These are phyloP conservation scores for Boechera divaricarpa DNA, from an alignment of 345 rosid genomes.

Conservation along the genomic window DNA sequence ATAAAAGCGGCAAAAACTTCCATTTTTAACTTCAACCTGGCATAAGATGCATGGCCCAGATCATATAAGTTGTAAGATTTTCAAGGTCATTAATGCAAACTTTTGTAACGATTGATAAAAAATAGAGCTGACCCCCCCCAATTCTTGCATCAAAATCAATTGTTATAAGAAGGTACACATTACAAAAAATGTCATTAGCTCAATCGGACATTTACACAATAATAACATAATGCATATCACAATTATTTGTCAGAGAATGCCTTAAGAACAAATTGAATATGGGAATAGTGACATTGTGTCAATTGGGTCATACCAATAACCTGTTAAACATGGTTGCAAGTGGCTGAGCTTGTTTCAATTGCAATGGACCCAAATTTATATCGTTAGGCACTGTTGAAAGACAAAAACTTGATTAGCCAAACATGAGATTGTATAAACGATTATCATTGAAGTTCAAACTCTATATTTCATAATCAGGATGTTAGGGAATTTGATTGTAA, in stretches of 20 bases:
- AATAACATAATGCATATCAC: conserved; percentile 14
- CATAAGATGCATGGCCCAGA: conserved; percentile 23
- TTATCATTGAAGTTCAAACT: conserved; percentile 10
- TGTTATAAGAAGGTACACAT: conserved; percentile 9
- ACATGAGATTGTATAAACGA: conserved; percentile 28
- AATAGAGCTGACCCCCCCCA: neutral
- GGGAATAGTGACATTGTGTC: conserved; percentile 16
- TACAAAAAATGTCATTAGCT: conserved; percentile 2
- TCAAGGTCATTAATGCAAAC: conserved; percentile 26
- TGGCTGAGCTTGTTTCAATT: conserved; percentile 58
- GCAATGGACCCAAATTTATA: conserved; percentile 48
- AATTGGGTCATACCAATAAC: conserved; percentile 68
- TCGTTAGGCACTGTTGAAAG: conserved; percentile 49
- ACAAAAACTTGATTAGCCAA: conserved; percentile 36
- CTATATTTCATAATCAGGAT: conserved; percentile 5
- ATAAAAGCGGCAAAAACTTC: conserved; percentile 73
- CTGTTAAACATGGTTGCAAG: conserved; percentile 63
- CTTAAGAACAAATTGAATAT: neutral
- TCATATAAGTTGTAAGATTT: conserved; percentile 14
- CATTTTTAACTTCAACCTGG: conserved; percentile 75
- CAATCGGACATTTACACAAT: neutral
- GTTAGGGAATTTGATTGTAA: conserved; percentile 20
- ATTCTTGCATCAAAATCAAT: conserved; percentile 8
- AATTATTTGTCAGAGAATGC: neutral
- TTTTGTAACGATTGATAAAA: conserved; percentile 5